Evolutionary conservation across 352 stramenopile species (phyloP).

Genomic region (Phytophthora litchii): DNA sequence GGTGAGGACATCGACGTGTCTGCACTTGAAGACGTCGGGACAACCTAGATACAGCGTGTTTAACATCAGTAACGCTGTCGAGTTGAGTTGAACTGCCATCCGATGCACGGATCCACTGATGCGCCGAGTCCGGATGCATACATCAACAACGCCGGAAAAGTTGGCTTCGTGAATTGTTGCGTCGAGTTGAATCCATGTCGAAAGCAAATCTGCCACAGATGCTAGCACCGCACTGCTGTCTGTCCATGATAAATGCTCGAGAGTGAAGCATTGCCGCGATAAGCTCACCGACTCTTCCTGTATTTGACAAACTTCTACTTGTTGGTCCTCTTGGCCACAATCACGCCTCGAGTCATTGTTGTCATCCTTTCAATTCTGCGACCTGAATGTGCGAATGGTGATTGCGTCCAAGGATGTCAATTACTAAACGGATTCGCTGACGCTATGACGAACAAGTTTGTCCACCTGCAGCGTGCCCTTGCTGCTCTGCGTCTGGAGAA

Average conservation of each 20-base stretch:
- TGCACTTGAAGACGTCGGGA: constrained; percentile 7
- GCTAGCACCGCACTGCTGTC: constrained; percentile 13
- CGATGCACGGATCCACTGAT: neutral
- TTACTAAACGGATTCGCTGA: constrained; percentile 34
- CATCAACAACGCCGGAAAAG: constrained; percentile 22
- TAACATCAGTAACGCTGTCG: constrained; percentile 13
- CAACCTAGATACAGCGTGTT: constrained; percentile 18
- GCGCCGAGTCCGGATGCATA: neutral
- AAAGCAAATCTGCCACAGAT: constrained; percentile 23
- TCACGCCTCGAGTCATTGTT: neutral
- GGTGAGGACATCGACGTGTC: neutral
- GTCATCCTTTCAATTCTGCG: neutral
- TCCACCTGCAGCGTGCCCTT: constrained; percentile 16
- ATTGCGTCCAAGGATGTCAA: constrained; percentile 18
- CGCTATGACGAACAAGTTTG: constrained; percentile 16
- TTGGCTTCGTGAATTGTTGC: constrained; percentile 24
- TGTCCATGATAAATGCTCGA: constrained; percentile 9
- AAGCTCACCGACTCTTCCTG: constrained; percentile 7
- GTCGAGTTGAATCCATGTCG: constrained; percentile 3
- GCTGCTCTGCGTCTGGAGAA: constrained; percentile 20
- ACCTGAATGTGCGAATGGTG: constrained; percentile 15
- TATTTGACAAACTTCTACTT: neutral
- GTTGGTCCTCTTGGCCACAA: neutral
- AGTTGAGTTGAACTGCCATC: constrained; percentile 14
- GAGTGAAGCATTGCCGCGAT: constrained; percentile 7